Percentiles rank a stretch among this genome's conserved stretches.
Evolutionary conservation across 139 green algal species (phyloP).

Genomic region (Picochlorum sp.): DNA sequence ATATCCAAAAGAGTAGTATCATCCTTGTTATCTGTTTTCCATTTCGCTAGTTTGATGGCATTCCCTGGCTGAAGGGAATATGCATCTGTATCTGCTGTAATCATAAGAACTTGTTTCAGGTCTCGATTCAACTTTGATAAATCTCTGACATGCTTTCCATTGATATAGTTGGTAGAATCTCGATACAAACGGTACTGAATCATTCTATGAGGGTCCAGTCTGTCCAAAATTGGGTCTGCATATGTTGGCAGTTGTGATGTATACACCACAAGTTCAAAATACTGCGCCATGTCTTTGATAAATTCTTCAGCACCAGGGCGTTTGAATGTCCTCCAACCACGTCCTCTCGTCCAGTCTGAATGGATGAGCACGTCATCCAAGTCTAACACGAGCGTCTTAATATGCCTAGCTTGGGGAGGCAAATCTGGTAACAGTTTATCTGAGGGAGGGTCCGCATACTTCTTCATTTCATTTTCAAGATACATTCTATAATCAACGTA

Average conservation of each 20-base stretch:
- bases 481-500: slow-evolving; percentile 45
- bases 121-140: slow-evolving; percentile 93
- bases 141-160: slow-evolving; percentile 85
- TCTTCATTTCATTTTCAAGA: slow-evolving; percentile 50
- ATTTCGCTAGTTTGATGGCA: slow-evolving; percentile 58
- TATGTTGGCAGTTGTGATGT: slow-evolving; percentile 76
- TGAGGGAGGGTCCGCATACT: slow-evolving; percentile 76
- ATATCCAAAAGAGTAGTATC: slow-evolving; percentile 87
- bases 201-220: slow-evolving; percentile 73
- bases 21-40: slow-evolving; percentile 1
- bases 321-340: slow-evolving; percentile 84
- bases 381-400: slow-evolving; percentile 94
- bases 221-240: slow-evolving; percentile 84
- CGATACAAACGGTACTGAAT: slow-evolving; percentile 76
- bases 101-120: slow-evolving; percentile 67
- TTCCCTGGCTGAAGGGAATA: slow-evolving; percentile 82
- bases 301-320: slow-evolving; percentile 87
- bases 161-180: slow-evolving; percentile 78
- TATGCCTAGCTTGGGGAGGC: slow-evolving; percentile 46
- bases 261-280: slow-evolving; percentile 95
- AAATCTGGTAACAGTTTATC: slow-evolving; percentile 90
- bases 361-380: slow-evolving; percentile 87
- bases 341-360: slow-evolving; percentile 79
- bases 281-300: slow-evolving; percentile 71
- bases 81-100: slow-evolving; percentile 49